Evolutionary conservation across 345 rosid genomes (phyloP), one percentile per base, ranked within the genome.

Genomic region (Odontarrhena argentea): DNA sequence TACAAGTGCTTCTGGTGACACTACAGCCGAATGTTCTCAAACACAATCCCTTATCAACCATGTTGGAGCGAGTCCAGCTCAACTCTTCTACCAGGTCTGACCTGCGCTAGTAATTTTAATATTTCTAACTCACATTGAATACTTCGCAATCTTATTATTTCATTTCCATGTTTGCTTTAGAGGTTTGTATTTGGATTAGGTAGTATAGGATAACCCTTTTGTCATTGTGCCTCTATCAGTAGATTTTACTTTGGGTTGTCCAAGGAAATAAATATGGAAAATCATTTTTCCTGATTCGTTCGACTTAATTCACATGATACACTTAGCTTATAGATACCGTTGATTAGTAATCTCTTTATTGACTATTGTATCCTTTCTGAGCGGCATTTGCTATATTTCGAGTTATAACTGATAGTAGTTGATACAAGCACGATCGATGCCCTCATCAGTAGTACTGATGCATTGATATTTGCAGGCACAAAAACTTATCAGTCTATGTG

Each of bases 401-500:
- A 60, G 38, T 28, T 41, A 35, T 51, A 13, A 3, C 40, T 53
- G 30, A 60, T 67, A 12, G 48, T 44, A 18, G 22, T 18, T 18
- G 22, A 18, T 18, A 18, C 22, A 18, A 18, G 22, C 22, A 18
- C 22, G 22, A 18, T 18, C 22, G 22, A 18, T 18, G 22, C 22
- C 22, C 22, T 18, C 22, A 18, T 18, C 22, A 18, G 22, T 18
- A 28, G 7, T 43, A 26, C 41, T 74, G 50, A 37, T 64, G 37
- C 69, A 58, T 18, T 68, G 56, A 35, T 61, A 55, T 70, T 68
- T 73, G 70, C 88, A 91, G 99, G 97, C 96, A 57, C 80, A 78
- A 61, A 88, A 85, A 67, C 78, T 87, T 57, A 80, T 83, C 68
- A 81, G 91, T 79, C 79, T 94, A 47, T 91, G 92, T 71, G 99